A percentile compares a stretch with the other conserved stretches of the same genome.
These are phyloP conservation scores for Monilinia aucupariae DNA, from an alignment of 2,329 filamentous ascomycete genomes.

Conservation along the genomic window DNA sequence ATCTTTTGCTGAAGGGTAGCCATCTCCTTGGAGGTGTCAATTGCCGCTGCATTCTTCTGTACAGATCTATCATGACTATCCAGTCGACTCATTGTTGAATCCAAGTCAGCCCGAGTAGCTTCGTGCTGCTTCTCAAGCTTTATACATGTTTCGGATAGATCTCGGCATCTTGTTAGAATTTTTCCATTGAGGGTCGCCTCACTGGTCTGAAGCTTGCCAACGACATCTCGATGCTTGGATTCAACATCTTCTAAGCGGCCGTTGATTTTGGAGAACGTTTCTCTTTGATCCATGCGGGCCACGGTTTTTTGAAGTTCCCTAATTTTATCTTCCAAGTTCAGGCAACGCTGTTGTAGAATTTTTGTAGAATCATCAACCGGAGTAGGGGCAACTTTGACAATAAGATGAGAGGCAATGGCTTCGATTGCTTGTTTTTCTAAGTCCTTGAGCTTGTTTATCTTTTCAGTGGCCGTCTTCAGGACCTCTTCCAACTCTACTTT, in stretches of 20 bases:
- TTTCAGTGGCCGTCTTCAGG: neutral
- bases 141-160: neutral
- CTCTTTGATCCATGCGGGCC: neutral
- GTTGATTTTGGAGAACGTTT: neutral
- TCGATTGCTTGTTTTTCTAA: neutral
- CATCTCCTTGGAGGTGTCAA: neutral
- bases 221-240: neutral
- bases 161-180: neutral
- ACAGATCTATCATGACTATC: neutral
- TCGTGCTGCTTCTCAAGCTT: neutral
- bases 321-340: neutral
- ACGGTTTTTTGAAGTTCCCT: neutral
- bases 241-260: neutral
- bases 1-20: neutral
- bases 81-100: neutral
- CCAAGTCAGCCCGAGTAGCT: neutral
- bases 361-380: neutral
- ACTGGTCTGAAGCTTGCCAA: neutral
- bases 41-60: neutral
- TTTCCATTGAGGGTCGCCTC: neutral
- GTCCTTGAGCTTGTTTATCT: neutral
- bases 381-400: neutral
- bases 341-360: neutral
- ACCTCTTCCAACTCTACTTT: neutral
- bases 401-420: neutral